These are phyloP conservation scores for Ammopiptanthus mongolicus DNA, from an alignment of 306 rosid genomes.

Conservation along the genomic window DNA sequence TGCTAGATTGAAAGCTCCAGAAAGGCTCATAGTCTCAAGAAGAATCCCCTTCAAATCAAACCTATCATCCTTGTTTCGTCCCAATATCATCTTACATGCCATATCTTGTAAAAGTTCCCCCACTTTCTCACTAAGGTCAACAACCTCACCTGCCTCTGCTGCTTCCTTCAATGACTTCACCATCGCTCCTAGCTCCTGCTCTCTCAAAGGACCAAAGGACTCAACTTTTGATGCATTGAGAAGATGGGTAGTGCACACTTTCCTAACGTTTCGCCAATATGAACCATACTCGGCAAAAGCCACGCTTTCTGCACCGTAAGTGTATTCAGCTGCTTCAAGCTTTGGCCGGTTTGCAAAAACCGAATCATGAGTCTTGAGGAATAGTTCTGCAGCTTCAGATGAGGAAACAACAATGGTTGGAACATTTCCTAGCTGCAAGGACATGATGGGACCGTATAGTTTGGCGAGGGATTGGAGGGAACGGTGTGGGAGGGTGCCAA, in stretches of 20 bases:
- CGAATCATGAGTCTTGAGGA: slow-evolving; percentile 43
- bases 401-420: slow-evolving; percentile 27
- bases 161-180: not conserved
- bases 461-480: slow-evolving; percentile 23
- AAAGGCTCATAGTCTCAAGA: not conserved
- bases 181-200: not conserved
- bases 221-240: slow-evolving; percentile 15
- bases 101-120: not conserved
- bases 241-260: slow-evolving; percentile 21
- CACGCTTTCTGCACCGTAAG: slow-evolving; percentile 20
- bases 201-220: not conserved
- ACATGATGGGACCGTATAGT: slow-evolving; percentile 36
- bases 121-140: slow-evolving; percentile 22
- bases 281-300: slow-evolving; percentile 19
- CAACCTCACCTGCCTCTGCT: not conserved
- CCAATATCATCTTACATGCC: slow-evolving; percentile 8
- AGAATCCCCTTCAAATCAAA: slow-evolving; percentile 23
- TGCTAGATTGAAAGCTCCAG: slow-evolving; percentile 19
- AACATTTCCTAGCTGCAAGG: slow-evolving; percentile 15
- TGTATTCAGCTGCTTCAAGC: not conserved
- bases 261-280: slow-evolving; percentile 31
- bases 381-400: slow-evolving; percentile 33
- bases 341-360: slow-evolving; percentile 8
- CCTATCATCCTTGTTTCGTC: not conserved
- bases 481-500: slow-evolving; percentile 29